Percentiles rank a stretch among this genome's conserved stretches.
These are phyloP conservation scores for Ambrosia trifida DNA, from an alignment of 129 eudicot species.

Conservation along the genomic window DNA sequence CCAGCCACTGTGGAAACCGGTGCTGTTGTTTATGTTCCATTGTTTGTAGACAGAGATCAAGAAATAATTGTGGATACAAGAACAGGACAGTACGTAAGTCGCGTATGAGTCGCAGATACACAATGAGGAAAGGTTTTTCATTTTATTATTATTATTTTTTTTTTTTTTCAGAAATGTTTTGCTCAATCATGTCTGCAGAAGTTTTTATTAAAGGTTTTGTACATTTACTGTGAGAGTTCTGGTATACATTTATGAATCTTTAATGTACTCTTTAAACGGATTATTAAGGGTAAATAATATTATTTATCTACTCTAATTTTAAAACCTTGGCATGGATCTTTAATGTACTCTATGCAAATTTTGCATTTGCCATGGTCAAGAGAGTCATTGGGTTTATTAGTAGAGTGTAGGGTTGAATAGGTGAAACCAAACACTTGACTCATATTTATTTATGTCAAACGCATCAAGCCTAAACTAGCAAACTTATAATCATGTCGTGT, in stretches of 20 bases:
- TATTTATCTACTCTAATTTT: neutral
- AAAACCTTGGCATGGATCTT: neutral
- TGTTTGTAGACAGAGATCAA: slow-evolving; percentile 66
- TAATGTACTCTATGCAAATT: neutral
- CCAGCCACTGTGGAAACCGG: slow-evolving; percentile 90
- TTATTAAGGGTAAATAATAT: neutral
- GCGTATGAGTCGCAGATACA: slow-evolving; percentile 40
- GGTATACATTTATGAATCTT: neutral
- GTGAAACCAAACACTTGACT: too few species aligned
- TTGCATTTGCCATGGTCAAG: too few species aligned
- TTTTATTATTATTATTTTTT: neutral
- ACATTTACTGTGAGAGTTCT: slow-evolving; percentile 7
- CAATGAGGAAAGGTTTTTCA: neutral
- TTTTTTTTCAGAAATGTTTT: slow-evolving; percentile 15
- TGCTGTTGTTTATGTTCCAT: slow-evolving; percentile 82
- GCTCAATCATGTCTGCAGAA: slow-evolving; percentile 15
- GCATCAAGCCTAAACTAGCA: too few species aligned
- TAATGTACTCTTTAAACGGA: neutral
- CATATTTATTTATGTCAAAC: too few species aligned
- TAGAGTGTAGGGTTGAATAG: too few species aligned
- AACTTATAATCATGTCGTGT: too few species aligned
- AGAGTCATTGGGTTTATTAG: too few species aligned
- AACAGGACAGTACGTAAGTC: slow-evolving; percentile 81
- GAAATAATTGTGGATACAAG: slow-evolving; percentile 80
- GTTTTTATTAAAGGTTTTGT: slow-evolving; percentile 14